phyloP scores from a whole-genome alignment of 2,329 filamentous ascomycete species.

The Fusarium austroafricanum region DNA sequence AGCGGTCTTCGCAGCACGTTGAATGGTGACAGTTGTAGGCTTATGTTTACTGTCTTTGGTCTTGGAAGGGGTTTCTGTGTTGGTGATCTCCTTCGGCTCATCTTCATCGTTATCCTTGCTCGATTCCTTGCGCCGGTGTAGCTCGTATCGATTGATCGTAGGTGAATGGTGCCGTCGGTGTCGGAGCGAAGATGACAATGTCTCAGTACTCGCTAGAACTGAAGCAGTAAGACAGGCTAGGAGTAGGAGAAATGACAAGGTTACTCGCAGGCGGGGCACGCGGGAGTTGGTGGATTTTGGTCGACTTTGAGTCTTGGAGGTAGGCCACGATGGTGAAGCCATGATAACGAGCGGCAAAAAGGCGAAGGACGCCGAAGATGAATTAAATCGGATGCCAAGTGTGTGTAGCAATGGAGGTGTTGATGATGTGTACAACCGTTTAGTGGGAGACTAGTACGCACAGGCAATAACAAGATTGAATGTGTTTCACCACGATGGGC shows the following conservation, averaged over 20 bases:
- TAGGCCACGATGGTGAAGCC: conserved; percentile 19
- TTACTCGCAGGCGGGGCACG: conserved; percentile 26
- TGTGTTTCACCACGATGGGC: conserved; percentile 46
- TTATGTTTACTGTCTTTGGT: conserved; percentile 32
- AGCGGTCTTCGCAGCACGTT: conserved; percentile 36
- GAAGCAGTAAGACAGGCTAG: conserved; percentile 42
- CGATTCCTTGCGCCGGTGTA: conserved; percentile 30
- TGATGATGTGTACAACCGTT: conserved; percentile 12
- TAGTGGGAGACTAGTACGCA: conserved; percentile 1
- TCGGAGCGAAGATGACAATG: conserved; percentile 28
- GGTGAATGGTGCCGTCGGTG: conserved; percentile 21
- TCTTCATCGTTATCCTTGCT: conserved; percentile 33
- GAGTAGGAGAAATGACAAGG: conserved; percentile 34
- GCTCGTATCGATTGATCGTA: conserved; percentile 14
- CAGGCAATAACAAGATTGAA: conserved; percentile 33
- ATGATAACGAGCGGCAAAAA: conserved; percentile 40
- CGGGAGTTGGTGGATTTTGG: conserved; percentile 13
- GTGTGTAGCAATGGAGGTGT: not conserved
- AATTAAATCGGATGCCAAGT: not conserved
- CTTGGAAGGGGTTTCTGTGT: conserved; percentile 29
- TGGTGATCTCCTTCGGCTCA: conserved; percentile 23
- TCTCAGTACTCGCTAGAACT: conserved; percentile 34
- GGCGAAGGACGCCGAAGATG: conserved; percentile 23
- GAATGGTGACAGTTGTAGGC: conserved; percentile 41
- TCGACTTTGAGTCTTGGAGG: conserved; percentile 12